These are phyloP conservation scores for Talaromyces sp. DNA, from an alignment of 2,329 filamentous ascomycete species.

Conservation along the genomic window DNA sequence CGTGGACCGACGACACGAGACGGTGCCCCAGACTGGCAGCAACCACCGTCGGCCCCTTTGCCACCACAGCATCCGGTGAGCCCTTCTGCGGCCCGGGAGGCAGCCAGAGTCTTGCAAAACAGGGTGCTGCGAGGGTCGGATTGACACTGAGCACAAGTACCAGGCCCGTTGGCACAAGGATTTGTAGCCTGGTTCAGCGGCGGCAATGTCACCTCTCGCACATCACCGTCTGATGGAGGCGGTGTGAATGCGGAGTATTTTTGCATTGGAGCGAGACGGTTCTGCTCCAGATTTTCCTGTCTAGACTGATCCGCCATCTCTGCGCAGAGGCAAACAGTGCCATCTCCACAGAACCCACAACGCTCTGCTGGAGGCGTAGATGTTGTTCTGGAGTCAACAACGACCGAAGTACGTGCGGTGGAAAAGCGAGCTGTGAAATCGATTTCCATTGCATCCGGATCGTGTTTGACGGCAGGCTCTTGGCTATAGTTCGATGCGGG, in stretches of 20 bases:
- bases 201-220: slow-evolving; percentile 47
- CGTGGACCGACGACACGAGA: slow-evolving; percentile 24
- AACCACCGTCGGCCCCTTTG: slow-evolving; percentile 55
- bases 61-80: slow-evolving; percentile 60
- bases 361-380: slow-evolving; percentile 49
- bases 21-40: slow-evolving; percentile 49
- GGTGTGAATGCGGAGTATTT: slow-evolving; percentile 48
- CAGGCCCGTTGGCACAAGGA: slow-evolving; percentile 63
- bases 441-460: slow-evolving; percentile 57
- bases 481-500: slow-evolving; percentile 36
- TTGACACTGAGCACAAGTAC: slow-evolving; percentile 73
- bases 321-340: slow-evolving; percentile 77
- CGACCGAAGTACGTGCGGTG: slow-evolving; percentile 19
- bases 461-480: slow-evolving; percentile 43
- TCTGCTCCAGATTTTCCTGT: slow-evolving; percentile 42
- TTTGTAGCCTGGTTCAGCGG: slow-evolving; percentile 34
- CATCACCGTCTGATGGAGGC: slow-evolving; percentile 54
- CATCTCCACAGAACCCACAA: slow-evolving; percentile 79
- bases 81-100: slow-evolving; percentile 43
- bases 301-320: slow-evolving; percentile 49
- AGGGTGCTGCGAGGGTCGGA: slow-evolving; percentile 73
- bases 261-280: slow-evolving; percentile 42
- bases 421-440: slow-evolving; percentile 68
- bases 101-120: slow-evolving; percentile 77
- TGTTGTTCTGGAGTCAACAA: not conserved